These are phyloP conservation scores for Phytophthora vignae DNA, from an alignment of 352 stramenopile species.

Conservation along the genomic window DNA sequence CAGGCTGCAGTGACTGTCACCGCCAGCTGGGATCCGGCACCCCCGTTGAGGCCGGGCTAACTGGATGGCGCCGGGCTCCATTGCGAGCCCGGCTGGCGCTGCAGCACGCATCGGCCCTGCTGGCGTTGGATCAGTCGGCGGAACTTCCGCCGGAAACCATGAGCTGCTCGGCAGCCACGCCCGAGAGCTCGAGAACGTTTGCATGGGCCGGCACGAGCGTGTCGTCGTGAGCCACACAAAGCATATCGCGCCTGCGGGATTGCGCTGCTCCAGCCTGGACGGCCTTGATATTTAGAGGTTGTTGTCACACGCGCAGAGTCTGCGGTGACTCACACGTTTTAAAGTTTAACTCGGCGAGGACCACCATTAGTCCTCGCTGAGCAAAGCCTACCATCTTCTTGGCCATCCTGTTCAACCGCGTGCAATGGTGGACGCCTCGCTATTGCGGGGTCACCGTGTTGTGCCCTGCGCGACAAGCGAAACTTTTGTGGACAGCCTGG, in stretches of 20 bases:
- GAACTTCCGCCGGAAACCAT: neutral
- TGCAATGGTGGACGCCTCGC: neutral
- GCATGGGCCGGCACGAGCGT: constrained; percentile 1
- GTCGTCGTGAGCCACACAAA: constrained; percentile 14
- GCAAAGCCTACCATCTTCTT: constrained; percentile 44
- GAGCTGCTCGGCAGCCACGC: constrained; percentile 12
- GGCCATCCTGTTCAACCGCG: constrained; percentile 16
- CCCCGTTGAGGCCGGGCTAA: constrained; percentile 20
- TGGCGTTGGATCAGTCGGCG: constrained; percentile 24
- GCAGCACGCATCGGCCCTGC: constrained; percentile 23
- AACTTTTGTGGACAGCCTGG: constrained; percentile 33
- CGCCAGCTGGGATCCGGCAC: neutral
- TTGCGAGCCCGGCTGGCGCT: constrained; percentile 18
- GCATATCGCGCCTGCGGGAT: neutral
- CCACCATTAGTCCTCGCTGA: constrained; percentile 12
- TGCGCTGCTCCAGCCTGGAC: neutral
- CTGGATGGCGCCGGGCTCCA: constrained; percentile 27
- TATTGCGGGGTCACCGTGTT: constrained; percentile 14
- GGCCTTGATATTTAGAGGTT: neutral
- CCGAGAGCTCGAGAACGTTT: neutral
- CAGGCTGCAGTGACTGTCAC: neutral
- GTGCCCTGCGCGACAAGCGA: constrained; percentile 20
- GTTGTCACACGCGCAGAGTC: constrained; percentile 23
- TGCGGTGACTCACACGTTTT: constrained; percentile 18
- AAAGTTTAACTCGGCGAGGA: constrained; percentile 1